A percentile compares a stretch with the other conserved stretches of the same genome.
These are phyloP conservation scores for Erythrophleum ivorense DNA, from an alignment of 331 rosid species.

Conservation along the genomic window DNA sequence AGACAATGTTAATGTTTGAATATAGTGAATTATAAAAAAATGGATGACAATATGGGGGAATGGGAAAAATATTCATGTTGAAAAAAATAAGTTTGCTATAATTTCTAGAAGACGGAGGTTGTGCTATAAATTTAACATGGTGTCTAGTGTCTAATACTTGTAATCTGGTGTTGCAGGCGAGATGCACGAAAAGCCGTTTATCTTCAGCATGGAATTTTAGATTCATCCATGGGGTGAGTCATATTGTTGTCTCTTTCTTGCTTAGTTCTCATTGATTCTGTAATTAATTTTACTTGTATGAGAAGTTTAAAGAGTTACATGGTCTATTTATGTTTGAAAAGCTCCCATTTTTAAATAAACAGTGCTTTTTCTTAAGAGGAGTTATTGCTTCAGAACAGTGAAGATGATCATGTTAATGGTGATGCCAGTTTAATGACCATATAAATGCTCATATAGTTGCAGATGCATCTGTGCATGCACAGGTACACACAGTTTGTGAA, in stretches of 20 bases:
- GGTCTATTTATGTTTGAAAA: constrained; percentile 5
- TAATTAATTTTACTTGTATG: constrained; percentile 20
- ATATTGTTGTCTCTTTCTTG: constrained; percentile 17
- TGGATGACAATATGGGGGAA: not conserved
- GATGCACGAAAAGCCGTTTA: constrained; percentile 85
- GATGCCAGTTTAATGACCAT: not conserved
- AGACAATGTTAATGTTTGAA: constrained; percentile 12
- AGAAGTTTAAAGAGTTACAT: not conserved
- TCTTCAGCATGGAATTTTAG: constrained; percentile 92
- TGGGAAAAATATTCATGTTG: not conserved
- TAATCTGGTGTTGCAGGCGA: constrained; percentile 70
- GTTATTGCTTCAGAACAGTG: not conserved
- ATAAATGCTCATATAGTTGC: not conserved
- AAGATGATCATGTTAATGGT: not conserved
- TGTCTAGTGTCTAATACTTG: constrained; percentile 37
- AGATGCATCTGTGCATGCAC: not conserved
- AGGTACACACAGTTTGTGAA: not conserved
- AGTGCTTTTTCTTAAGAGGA: not conserved
- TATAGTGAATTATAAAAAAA: not conserved
- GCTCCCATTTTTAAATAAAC: not conserved
- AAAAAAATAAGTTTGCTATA: not conserved
- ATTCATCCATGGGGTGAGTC: constrained; percentile 97
- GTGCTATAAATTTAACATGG: constrained; percentile 19
- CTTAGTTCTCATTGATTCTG: constrained; percentile 23
- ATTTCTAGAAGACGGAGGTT: not conserved